Conservation (phyloP, 225 moss, liverwort and hornwort species). For the Climacium dendroides region DNA sequence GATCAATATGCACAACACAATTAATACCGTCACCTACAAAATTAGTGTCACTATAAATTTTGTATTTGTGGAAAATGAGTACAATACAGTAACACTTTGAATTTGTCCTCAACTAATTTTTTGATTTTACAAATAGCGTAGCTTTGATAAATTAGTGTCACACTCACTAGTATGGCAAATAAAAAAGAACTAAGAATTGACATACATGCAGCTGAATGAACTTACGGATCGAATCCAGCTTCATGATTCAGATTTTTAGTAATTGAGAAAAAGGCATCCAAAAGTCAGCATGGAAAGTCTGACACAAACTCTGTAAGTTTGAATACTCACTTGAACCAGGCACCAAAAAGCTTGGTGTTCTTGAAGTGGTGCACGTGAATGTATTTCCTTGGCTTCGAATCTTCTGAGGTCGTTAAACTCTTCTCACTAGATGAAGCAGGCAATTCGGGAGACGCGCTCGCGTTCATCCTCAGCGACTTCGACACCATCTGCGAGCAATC, state of each 20-base stretch:
- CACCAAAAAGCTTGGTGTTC: background rate
- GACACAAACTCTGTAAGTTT: no score
- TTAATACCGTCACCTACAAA: background rate
- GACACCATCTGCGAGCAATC: background rate
- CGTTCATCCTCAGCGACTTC: background rate
- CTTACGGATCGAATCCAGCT: background rate
- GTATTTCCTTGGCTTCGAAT: background rate
- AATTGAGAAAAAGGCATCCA: background rate
- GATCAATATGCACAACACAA: background rate
- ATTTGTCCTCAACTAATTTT: background rate
- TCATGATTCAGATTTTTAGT: background rate
- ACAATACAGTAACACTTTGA: background rate
- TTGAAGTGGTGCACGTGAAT: background rate
- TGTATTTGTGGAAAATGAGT: background rate
- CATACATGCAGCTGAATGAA: no score
- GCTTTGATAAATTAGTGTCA: background rate
- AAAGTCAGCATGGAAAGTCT: no score
- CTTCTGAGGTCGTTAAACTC: background rate
- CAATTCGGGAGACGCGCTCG: no score
- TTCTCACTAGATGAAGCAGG: no score
- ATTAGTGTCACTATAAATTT: background rate
- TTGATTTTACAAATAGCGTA: no score
- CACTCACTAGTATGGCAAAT: background rate
- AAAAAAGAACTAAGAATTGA: no score
- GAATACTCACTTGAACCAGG: background rate